Percentiles rank a stretch among this genome's conserved stretches.
phyloP scores from a whole-genome alignment of 2,329 filamentous ascomycete species.

The Penicillium crustosum region DNA sequence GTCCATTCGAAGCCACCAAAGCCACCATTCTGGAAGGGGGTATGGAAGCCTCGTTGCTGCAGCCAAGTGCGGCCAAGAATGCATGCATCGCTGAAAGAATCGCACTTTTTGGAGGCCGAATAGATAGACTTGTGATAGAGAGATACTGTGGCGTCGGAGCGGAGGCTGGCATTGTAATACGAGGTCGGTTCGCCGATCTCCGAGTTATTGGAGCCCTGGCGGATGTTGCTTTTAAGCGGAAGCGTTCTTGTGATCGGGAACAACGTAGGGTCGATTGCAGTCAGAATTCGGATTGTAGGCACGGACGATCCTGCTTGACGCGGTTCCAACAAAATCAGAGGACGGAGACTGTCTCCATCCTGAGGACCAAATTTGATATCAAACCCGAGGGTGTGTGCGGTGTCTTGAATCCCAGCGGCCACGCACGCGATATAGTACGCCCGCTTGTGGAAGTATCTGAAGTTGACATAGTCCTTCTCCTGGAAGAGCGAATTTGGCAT shows the following conservation, averaged over 20 bases:
- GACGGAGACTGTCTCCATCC: conserved; percentile 73
- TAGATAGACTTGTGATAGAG: conserved; percentile 75
- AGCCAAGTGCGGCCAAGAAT: conserved; percentile 86
- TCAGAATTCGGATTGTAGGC: conserved; percentile 64
- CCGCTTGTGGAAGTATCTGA: conserved; percentile 92
- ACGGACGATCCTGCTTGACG: conserved; percentile 36
- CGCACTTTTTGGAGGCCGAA: conserved; percentile 65
- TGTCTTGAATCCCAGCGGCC: conserved; percentile 65
- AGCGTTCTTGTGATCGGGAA: conserved; percentile 72
- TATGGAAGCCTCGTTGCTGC: conserved; percentile 76
- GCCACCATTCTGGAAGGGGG: conserved; percentile 70
- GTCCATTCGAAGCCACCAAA: conserved; percentile 95
- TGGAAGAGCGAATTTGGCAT: conserved; percentile 82
- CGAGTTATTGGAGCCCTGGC: conserved; percentile 49
- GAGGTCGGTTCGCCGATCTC: conserved; percentile 61
- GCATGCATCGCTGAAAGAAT: conserved; percentile 78
- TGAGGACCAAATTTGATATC: conserved; percentile 64
- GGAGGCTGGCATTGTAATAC: conserved; percentile 85
- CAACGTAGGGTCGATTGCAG: conserved; percentile 65
- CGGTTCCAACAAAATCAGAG: conserved; percentile 57
- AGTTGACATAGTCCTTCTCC: conserved; percentile 89
- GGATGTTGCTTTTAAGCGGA: conserved; percentile 68
- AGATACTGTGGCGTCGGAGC: conserved; percentile 71
- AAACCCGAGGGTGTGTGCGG: conserved; percentile 52
- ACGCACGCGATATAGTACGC: conserved; percentile 88